Base-by-base conservation (phyloP, 2,329 filamentous ascomycete species). In the Endoconidiophora laricicola region DNA sequence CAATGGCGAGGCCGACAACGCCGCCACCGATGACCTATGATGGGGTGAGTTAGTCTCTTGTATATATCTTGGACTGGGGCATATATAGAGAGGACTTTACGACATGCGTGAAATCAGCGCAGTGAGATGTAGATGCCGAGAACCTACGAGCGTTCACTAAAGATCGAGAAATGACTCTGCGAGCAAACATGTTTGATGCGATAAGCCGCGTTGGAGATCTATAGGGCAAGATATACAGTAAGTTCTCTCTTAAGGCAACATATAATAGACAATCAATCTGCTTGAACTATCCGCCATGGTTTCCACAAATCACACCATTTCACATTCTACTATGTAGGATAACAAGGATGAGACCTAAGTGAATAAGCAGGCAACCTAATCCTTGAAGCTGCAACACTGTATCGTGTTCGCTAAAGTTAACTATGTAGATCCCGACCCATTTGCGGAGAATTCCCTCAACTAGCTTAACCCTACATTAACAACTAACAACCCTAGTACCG, bases 1-100 rank as follows among this genome's bases (percentile, higher is more conserved):
- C 85, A 50, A 87, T 75, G 6, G 88, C 83, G 2, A 94, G 74
- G 9, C 88, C 88, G 36, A 94, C 81, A 0, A 85, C 73, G 55
- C 75, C 75, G 56, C 69, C 74, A 56, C 75, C 75, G 49, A 78
- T 70, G 33, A 78, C 68, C 69, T 76, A 54, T 26, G 16, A n/a
- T 39, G 26, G 40, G 23, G 10, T 3, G 37, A 7, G 33, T 20
- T 37, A 36, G 29, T 16, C 6, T 18, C 22, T 48, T 12, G 16
- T n/a, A 42, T 33, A 20, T 40, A 16, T 40, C 22, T 6, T 26
- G 24, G 39, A 36, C 2, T 12, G 24, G 18, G 10, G 9, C 10
- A 10, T 24, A 29, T 23, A 40, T 4, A 16, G 12, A 14, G 29
- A 20, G 24, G n/a, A 6, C 59, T 66, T 59, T 61, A 69, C 66